These are phyloP conservation scores for Collybia mongolica DNA, from an alignment of 768 basidiomycete genomes.

Conservation along the genomic window DNA sequence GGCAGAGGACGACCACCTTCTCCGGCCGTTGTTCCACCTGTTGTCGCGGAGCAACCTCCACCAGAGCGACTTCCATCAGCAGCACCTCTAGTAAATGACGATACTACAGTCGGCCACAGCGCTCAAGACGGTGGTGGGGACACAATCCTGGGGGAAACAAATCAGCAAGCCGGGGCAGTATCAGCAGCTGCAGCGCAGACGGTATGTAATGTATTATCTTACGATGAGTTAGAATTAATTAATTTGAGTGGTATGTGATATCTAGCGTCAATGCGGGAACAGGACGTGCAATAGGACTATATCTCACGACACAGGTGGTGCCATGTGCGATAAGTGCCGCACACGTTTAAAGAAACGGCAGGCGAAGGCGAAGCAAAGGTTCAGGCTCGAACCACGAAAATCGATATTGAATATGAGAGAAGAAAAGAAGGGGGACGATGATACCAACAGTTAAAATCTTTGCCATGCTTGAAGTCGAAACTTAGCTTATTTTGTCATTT, in stretches of 20 bases:
- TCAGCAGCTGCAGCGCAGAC: background rate
- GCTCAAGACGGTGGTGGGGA: background rate
- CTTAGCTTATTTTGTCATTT: too few species aligned
- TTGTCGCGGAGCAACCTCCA: too few species aligned
- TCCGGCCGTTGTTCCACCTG: too few species aligned
- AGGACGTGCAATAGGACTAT: constrained; percentile 39
- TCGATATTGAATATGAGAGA: constrained; percentile 8
- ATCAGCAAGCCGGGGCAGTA: background rate
- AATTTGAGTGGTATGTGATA: too few species aligned
- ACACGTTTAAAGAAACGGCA: constrained; percentile 43
- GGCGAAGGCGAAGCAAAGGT: constrained; percentile 40
- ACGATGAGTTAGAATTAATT: too few species aligned
- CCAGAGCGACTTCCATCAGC: too few species aligned
- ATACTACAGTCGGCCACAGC: too few species aligned
- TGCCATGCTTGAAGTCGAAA: too few species aligned
- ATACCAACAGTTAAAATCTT: too few species aligned
- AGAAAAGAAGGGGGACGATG: background rate
- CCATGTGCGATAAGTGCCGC: constrained; percentile 44
- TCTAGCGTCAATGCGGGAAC: constrained; percentile 26
- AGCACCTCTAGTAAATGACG: too few species aligned
- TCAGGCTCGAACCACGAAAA: constrained; percentile 41
- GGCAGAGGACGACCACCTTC: too few species aligned
- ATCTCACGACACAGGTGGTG: constrained; percentile 18
- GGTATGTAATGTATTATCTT: background rate
- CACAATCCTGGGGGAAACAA: background rate